A percentile compares a stretch with the other conserved stretches of the same genome.
Conservation (phyloP, 225 moss, liverwort and hornwort genomes). For the Thuidium tamariscinum region DNA sequence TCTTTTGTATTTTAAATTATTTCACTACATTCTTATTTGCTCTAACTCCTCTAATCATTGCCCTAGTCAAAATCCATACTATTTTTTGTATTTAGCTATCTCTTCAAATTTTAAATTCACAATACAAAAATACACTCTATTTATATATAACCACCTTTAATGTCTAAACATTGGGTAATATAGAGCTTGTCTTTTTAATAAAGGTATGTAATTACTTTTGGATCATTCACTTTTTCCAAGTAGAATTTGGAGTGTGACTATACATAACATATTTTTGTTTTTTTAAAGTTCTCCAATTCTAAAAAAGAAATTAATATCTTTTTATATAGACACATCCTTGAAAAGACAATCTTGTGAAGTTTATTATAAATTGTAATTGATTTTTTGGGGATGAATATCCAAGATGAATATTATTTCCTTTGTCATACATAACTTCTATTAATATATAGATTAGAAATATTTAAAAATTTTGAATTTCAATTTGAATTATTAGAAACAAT, state of each 20-base stretch:
- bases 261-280: too few relatives aligned
- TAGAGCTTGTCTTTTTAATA: neutral
- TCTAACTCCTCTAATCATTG: neutral
- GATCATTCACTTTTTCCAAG: neutral
- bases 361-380: neutral
- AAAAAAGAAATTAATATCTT: too few relatives aligned
- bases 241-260: rapidly evolving
- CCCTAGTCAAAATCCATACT: neutral
- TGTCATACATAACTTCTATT: neutral
- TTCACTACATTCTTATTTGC: neutral
- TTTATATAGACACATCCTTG: rapidly evolving
- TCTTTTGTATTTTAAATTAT: neutral
- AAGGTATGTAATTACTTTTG: neutral
- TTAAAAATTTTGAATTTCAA: neutral
- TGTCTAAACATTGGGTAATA: neutral
- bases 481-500: neutral
- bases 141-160: neutral
- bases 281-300: too few relatives aligned
- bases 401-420: neutral
- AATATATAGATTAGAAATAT: neutral
- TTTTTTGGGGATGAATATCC: too few relatives aligned
- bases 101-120: neutral
- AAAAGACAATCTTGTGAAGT: neutral
- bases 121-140: neutral
- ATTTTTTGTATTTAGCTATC: neutral